A percentile compares a stretch with the other conserved stretches of the same genome.
These are phyloP conservation scores for Anastatica hierochuntica DNA, from an alignment of 345 rosid species.

Conservation along the genomic window DNA sequence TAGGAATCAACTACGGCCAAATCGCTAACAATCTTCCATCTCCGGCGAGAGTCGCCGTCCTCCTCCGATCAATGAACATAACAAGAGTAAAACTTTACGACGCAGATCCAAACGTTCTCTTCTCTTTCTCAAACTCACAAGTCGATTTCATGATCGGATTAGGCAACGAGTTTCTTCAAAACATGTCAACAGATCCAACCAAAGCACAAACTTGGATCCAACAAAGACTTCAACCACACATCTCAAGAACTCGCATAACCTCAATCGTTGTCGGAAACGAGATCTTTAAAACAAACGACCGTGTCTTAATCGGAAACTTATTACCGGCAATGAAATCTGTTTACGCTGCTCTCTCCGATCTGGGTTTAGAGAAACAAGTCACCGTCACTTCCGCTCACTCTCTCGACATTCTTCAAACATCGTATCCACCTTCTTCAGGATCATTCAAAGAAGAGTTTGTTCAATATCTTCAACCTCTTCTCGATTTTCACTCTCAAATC, in stretches of 20 bases:
- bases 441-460: conserved; percentile 49
- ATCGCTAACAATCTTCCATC: conserved; percentile 81
- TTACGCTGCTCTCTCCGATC: conserved; percentile 32
- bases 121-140: conserved; percentile 53
- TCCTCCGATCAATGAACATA: conserved; percentile 58
- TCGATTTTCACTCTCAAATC: conserved; percentile 54
- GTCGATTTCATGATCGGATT: conserved; percentile 71
- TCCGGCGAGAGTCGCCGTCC: conserved; percentile 46
- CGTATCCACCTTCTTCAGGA: conserved; percentile 76
- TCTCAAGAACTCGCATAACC: conserved; percentile 47
- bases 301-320: conserved; percentile 26
- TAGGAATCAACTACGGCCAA: conserved; percentile 94
- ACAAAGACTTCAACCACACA: conserved; percentile 48
- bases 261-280: conserved; percentile 78
- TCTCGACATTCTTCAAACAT: conserved; percentile 35
- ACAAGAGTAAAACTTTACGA: conserved; percentile 71
- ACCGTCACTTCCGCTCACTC: conserved; percentile 68
- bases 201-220: conserved; percentile 64
- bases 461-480: conserved; percentile 39
- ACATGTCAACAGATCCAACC: conserved; percentile 44
- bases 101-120: conserved; percentile 71
- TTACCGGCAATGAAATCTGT: conserved; percentile 79
- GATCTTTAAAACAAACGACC: conserved; percentile 42
- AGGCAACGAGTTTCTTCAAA: conserved; percentile 48
- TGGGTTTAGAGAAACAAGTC: conserved; percentile 64